A percentile compares a stretch with the other conserved stretches of the same genome.
These are phyloP conservation scores for Farysia itapuensis DNA, from an alignment of 1,284 basidiomycete species.

Conservation along the genomic window DNA sequence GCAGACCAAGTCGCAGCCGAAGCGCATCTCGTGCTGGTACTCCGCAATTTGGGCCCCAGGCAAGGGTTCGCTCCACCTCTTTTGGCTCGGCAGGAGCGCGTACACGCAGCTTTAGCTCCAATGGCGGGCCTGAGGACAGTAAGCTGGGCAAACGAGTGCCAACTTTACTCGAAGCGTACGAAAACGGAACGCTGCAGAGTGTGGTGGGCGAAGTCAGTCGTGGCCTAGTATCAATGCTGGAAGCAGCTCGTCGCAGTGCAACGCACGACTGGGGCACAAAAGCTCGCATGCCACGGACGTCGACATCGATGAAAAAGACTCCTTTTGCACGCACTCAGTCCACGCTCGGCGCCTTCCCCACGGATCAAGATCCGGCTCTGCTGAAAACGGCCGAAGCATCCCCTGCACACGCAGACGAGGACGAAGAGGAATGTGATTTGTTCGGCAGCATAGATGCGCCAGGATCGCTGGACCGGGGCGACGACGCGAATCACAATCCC, in stretches of 20 bases:
- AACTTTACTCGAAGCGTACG: conserved; percentile 46
- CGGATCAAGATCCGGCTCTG: neutral
- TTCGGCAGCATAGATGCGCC: conserved; percentile 31
- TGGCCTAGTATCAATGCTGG: conserved; percentile 32
- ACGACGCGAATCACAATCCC: conserved; percentile 42
- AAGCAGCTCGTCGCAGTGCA: conserved; percentile 51
- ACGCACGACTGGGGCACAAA: conserved; percentile 44
- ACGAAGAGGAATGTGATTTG: conserved; percentile 14
- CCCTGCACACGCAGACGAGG: neutral
- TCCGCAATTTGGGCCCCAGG: conserved; percentile 15
- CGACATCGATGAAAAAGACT: conserved; percentile 2
- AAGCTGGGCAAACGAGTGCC: conserved; percentile 28
- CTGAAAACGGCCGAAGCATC: neutral
- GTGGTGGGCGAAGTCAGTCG: conserved; percentile 34
- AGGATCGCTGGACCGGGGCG: conserved; percentile 41
- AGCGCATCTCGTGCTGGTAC: conserved; percentile 13
- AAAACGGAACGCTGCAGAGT: conserved; percentile 45
- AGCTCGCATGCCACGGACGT: conserved; percentile 17
- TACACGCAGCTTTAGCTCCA: conserved; percentile 25
- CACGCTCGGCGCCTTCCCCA: conserved; percentile 4
- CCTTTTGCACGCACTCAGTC: conserved; percentile 8
- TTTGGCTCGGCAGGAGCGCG: conserved; percentile 28
- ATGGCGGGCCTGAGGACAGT: conserved; percentile 25
- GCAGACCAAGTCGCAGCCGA: conserved; percentile 13
- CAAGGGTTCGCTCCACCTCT: conserved; percentile 5